Base-by-base conservation (phyloP, 2,329 filamentous ascomycete genomes). In the Bipolaris cookei region DNA sequence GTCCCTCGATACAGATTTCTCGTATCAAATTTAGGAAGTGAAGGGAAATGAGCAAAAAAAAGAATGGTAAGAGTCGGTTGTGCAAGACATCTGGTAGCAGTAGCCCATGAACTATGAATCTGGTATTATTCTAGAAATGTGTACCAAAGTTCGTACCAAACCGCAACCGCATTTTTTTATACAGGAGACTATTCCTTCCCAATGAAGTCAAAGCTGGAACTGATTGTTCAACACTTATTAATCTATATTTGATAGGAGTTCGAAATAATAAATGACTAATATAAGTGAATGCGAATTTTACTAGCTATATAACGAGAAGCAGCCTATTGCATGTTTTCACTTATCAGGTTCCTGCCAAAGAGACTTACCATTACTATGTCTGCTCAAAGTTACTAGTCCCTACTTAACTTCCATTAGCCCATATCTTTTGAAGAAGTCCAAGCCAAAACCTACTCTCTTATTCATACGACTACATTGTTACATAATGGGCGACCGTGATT, bases 401-500 rank as follows among this genome's bases (percentile, higher is more conserved):
- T n/a, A 1, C 6, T n/a, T 3, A n/a, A 13, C 8, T 30, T 4
- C 21, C 21, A n/a, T 3, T 1, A 7, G 2, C 8, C 1, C 4
- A n/a, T 25, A 8, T 42, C 10, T 11, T 30, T 25, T 25, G 14
- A 14, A 42, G 20, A 13, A 42, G 6, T 10, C 14, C 21, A 21
- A 8, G 4, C 6, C n/a, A n/a, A 16, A 1, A 25, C 2, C 4
- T 25, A 3, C 7, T 10, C 39, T 25, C 21, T 8, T 6, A 6
- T 23, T 7, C 7, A 7, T 25, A 25, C 13, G 6, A 23, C 21
- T 42, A 3, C 20, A 42, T n/a, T 13, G 14, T 25, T 25, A 25
- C 39, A 25, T 10, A 1, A 42, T 42, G 39, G 39, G 39, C 21
- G 39, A 21, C 3, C 39, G 6, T 42, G 39, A 20, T 20, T 42